Conservation (phyloP, 1,284 basidiomycete species). For the Ceratobasidium sp. region DNA sequence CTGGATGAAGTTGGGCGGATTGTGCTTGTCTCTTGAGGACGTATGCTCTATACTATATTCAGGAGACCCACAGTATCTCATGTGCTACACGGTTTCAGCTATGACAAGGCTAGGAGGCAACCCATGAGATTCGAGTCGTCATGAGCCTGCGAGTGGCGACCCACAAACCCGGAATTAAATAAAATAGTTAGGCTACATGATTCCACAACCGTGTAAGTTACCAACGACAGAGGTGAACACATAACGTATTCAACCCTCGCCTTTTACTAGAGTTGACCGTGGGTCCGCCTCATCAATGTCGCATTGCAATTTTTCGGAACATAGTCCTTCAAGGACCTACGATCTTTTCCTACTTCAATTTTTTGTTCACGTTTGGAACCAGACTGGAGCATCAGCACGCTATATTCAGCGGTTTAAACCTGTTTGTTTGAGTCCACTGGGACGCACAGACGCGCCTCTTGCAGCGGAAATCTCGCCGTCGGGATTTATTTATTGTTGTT, state of each 20-base stretch:
- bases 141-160: background rate
- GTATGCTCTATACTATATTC: background rate
- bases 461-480: background rate
- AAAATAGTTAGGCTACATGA: background rate
- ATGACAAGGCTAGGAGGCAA: background rate
- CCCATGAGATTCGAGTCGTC: too few relatives aligned
- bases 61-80: background rate
- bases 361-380: background rate
- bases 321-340: slow-evolving; percentile 16
- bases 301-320: slow-evolving; percentile 43
- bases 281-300: slow-evolving; percentile 43
- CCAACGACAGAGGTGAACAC: slow-evolving; percentile 45
- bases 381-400: too few relatives aligned
- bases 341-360: slow-evolving; percentile 8
- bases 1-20: slow-evolving; percentile 24
- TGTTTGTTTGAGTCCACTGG: too few relatives aligned
- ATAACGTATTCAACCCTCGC: slow-evolving; percentile 47
- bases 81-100: background rate
- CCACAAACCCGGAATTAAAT: slow-evolving; percentile 45
- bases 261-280: slow-evolving; percentile 48
- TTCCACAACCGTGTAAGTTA: background rate
- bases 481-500: slow-evolving; percentile 5
- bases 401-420: too few relatives aligned
- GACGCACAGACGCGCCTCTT: too few relatives aligned
- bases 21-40: slow-evolving; percentile 29